Percentiles rank a stretch among this genome's conserved stretches.
These are phyloP conservation scores for Turnera subulata DNA, from an alignment of 345 rosid genomes.

Conservation along the genomic window DNA sequence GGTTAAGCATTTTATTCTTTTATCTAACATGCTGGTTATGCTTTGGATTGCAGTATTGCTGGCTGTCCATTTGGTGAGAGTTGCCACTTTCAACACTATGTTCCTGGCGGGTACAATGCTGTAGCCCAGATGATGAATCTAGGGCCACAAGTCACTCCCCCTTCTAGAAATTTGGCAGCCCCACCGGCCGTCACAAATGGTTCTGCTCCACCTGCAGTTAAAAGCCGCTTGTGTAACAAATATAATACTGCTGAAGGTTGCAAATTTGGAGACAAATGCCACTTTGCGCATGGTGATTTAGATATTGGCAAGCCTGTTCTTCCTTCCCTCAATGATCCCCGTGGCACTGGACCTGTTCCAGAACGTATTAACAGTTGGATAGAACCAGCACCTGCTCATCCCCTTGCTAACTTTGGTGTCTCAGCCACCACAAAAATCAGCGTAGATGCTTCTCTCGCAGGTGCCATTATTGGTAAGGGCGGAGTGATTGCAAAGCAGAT, in stretches of 20 bases:
- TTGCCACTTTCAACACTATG: constrained; percentile 80
- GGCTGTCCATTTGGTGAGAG: constrained; percentile 94
- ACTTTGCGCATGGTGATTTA: constrained; percentile 87
- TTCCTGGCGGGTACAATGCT: constrained; percentile 80
- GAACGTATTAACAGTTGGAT: constrained; percentile 49
- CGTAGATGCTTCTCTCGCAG: constrained; percentile 84
- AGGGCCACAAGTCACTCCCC: constrained; percentile 32
- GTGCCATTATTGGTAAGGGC: constrained; percentile 90
- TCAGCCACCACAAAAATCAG: constrained; percentile 91
- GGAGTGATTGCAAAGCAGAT: constrained; percentile 95
- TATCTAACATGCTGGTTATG: too few species aligned
- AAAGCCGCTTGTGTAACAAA: constrained; percentile 64
- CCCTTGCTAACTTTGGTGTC: constrained; percentile 83
- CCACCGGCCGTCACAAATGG: constrained; percentile 53
- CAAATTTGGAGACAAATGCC: constrained; percentile 76
- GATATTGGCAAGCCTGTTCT: constrained; percentile 59
- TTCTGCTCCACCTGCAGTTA: constrained; percentile 53
- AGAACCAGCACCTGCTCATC: constrained; percentile 41
- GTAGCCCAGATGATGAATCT: constrained; percentile 32
- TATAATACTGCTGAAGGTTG: constrained; percentile 80
- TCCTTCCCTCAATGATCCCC: constrained; percentile 57
- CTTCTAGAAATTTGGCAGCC: constrained; percentile 50
- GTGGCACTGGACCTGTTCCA: constrained; percentile 37
- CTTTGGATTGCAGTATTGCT: constrained; percentile 53
- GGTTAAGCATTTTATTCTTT: too few species aligned